Evolutionary conservation across 1,284 basidiomycete genomes (phyloP), one percentile per base, ranked within the genome.

Genomic region (Sporisorium sorghi): DNA sequence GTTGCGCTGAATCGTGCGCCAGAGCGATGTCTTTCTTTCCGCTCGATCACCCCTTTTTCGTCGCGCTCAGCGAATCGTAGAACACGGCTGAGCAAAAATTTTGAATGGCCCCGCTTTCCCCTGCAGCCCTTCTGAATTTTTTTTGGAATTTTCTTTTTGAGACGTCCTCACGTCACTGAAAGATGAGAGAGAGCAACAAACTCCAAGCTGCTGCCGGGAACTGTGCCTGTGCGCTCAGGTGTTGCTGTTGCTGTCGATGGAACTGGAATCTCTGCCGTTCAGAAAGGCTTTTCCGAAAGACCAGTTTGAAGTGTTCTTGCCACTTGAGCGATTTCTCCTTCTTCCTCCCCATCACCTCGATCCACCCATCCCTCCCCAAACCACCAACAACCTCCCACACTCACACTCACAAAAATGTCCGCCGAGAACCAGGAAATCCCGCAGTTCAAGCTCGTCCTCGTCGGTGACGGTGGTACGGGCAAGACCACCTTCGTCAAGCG

Each of bases 401-500:
- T 35, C 55, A 47, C n/a, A 14, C 32, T 21, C 24, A 10, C 37
- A 40, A 71, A 47, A 42, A 75, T 75, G 73, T 67, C 73, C 37
- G 63, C 67, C 54, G 66, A 70, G 21, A 65, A 62, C 59, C 49
- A 56, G 33, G 61, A 86, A 74, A 88, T 94, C 79, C 94, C 97
- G 55, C 94, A 94, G 73, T 99, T 99, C 90, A 99, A 99, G 88
- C 93, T 99, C 86, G 96, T 99, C 75, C 93, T 97, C 80, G 95
- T 97, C 83, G 95, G 96, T 84, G 96, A 98, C 85, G 96, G 96
- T 87, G 96, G 96, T 86, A 98, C 96, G 70, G 96, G 94, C 82
- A 95, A 86, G 84, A 87, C 86, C 75, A 86, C 86, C 37, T 85
- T 85, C 63, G 76, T 85, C 73, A 85, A 85, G 94, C 94, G 94